These are phyloP conservation scores for Nakataea oryzae DNA, from an alignment of 2,329 filamentous ascomycete genomes.

Conservation along the genomic window DNA sequence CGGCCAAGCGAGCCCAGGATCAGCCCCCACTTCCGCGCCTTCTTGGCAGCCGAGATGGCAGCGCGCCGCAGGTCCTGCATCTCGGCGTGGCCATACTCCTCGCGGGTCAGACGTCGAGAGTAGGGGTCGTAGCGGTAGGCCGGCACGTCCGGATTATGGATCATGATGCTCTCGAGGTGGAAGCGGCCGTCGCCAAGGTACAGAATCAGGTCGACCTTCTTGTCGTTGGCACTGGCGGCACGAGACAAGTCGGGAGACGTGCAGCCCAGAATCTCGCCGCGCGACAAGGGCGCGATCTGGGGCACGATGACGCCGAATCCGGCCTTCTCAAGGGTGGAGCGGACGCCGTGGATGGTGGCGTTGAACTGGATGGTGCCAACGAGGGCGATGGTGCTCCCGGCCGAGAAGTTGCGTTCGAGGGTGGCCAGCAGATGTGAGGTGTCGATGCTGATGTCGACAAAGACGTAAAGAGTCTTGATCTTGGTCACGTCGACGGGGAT, in stretches of 20 bases:
- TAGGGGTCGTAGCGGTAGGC: conserved; percentile 98
- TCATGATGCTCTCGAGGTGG: conserved; percentile 98
- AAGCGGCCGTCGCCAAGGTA: conserved; percentile 91
- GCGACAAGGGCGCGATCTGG: conserved; percentile 85
- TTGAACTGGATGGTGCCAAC: conserved; percentile 99
- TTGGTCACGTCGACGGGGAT: conserved; percentile 94
- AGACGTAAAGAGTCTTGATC: conserved; percentile 96
- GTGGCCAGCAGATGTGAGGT: conserved; percentile 77
- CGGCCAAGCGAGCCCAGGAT: conserved; percentile 88
- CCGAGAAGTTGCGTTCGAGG: conserved; percentile 75
- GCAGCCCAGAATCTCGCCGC: conserved; percentile 95
- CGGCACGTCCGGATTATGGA: conserved; percentile 83
- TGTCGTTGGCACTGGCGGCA: conserved; percentile 29
- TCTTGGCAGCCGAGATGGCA: conserved; percentile 66
- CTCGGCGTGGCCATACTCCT: conserved; percentile 84
- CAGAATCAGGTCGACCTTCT: conserved; percentile 63
- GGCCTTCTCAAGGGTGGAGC: conserved; percentile 64
- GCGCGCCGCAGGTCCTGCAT: conserved; percentile 72
- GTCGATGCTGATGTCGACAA: conserved; percentile 96
- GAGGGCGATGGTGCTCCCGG: conserved; percentile 79
- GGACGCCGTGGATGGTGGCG: conserved; percentile 82
- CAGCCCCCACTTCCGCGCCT: conserved; percentile 78
- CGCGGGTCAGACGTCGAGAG: conserved; percentile 79
- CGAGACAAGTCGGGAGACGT: conserved; percentile 57
- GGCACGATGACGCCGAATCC: conserved; percentile 82